Conservation (phyloP, 2,329 filamentous ascomycete genomes). For the Penicillium hordei region DNA sequence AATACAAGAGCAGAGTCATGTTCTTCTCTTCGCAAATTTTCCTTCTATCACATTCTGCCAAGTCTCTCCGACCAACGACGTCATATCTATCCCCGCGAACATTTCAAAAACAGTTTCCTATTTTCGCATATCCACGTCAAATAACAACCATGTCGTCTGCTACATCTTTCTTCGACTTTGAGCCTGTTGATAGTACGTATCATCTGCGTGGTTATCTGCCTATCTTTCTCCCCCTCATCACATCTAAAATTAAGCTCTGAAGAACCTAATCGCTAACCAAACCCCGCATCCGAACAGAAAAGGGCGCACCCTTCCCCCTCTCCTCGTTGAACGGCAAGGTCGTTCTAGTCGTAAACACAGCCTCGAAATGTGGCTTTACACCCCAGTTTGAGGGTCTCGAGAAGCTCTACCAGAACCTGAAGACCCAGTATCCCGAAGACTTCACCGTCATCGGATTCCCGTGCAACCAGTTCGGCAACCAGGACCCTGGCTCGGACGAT, state of each 20-base stretch:
- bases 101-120: neutral
- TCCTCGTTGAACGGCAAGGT: constrained; percentile 82
- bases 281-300: constrained; percentile 53
- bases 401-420: constrained; percentile 78
- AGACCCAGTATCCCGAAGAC: constrained; percentile 67
- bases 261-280: constrained; percentile 9
- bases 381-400: constrained; percentile 91
- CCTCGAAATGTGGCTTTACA: constrained; percentile 98
- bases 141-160: constrained; percentile 55
- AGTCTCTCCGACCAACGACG: constrained; percentile 13
- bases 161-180: constrained; percentile 60
- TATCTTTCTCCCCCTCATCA: neutral
- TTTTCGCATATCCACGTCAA: constrained; percentile 2
- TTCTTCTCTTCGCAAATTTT: neutral
- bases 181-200: constrained; percentile 56
- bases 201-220: neutral
- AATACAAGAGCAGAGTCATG: constrained; percentile 12
- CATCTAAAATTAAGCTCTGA: neutral
- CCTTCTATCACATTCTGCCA: neutral
- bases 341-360: constrained; percentile 93
- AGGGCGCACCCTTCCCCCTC: constrained; percentile 70
- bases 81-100: constrained; percentile 14
- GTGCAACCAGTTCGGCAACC: constrained; percentile 93
- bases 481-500: constrained; percentile 82
- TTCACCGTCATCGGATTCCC: constrained; percentile 93